Base-by-base conservation (phyloP, 1,284 basidiomycete species). In the Tilletia indica region DNA sequence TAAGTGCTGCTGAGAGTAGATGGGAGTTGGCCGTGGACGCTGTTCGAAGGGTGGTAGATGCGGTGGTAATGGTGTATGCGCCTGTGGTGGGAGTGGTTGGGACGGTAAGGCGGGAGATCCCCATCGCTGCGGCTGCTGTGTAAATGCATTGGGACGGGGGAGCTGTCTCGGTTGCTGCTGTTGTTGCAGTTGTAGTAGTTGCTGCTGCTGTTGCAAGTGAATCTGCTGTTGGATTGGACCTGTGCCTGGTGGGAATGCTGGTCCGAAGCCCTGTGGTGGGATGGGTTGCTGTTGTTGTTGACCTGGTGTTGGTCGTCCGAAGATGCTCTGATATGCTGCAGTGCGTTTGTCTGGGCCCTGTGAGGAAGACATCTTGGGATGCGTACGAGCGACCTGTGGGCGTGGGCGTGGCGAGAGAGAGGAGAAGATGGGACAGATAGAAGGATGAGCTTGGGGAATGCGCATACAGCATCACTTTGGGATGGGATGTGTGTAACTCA, bases 311-410 rank as follows among this genome's bases (percentile, higher is more conserved):
- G 80, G 80, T n/a, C 80, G 72, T 38, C 80, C 80, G 68, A 82
- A 82, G 74, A 82, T 82, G 74, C 76, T 80, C 69, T 82, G 79
- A 71, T 80, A 82, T 54, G 80, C 80, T 42, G 78, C 78, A 25
- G 80, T 82, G 70, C 80, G 74, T 71, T 82, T 82, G 72, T 82
- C 80, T 61, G 79, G 78, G 19, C 61, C 58, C 61, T 49, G 66
- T 4, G 66, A 16, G 14, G 45, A 9, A 4, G 66, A 31, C 66
- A 49, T 67, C 42, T 9, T n/a, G 42, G 25, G 1, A 45, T 45
- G 14, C 6, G 25, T 31, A 31, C 25, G 25, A 31, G 25, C 25
- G 25, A 31, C 25, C 25, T 31, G 25, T 31, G 25, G 25, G 25
- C 25, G 25, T 31, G 25, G 25, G 25, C 25, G 25, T 31, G 25